Evolutionary conservation across 1,139 yeast species (phyloP), one percentile per base, ranked within the genome.

Genomic region (Debaryomyces robertsiae): DNA sequence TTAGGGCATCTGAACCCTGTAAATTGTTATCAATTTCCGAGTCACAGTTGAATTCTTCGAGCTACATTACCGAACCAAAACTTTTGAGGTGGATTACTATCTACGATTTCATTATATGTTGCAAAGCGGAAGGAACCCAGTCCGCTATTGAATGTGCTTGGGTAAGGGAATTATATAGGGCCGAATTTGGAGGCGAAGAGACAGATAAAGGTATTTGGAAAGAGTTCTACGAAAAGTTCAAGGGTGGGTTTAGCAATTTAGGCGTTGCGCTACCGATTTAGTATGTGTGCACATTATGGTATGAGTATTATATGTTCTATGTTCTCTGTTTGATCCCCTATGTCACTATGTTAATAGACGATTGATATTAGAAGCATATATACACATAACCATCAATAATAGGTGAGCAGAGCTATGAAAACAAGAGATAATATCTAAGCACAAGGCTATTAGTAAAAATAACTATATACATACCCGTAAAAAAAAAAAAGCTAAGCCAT

Each of bases 31-130:
- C 41, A 2, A 39, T 50, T 9, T 27, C 32, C 14, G 37, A 35
- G 10, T 15, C 22, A 6, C 24, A 39, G 9, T 33, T 39, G n/a
- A 27, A 25, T 5, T 24, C 40, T 4, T 10, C 37, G 9, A 30
- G 35, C 14, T 15, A n/a, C 32, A 45, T 10, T 30, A 38, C 35
- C 17, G 68, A 63, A 43, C 37, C 58, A 11, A 53, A 55, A 11
- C 49, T 69, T 10, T 54, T 69, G 28, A 61, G 57, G 44, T 60
- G 59, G 53, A 54, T 63, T 10, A 53, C 71, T 0, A 39, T 66
- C 13, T 67, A 58, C 42, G 70, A 68, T 30, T 57, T 46, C 25
- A 49, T 70, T 22, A 41, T 57, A 3, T 45, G 16, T 6, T 13
- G 46, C 16, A 46, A 46, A 11, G 45, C 45, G 3, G 47, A 50